These are phyloP conservation scores for Phialemoniopsis sp. DNA, from an alignment of 2,329 filamentous ascomycete species.

Conservation along the genomic window DNA sequence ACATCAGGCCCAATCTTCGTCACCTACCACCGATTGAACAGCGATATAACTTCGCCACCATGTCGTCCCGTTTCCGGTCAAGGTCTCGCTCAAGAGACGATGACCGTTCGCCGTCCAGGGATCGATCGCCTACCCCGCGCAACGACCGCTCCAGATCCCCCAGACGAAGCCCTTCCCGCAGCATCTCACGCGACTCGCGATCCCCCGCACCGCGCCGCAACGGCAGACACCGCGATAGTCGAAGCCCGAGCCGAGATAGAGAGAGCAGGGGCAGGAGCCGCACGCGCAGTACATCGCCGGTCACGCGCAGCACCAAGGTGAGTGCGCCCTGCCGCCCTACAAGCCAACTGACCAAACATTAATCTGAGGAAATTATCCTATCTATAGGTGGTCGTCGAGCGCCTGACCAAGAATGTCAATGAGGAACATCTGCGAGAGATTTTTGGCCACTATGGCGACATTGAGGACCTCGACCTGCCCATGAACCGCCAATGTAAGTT, in stretches of 20 bases:
- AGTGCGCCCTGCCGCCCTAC: constrained; percentile 5
- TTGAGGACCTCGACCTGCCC: constrained; percentile 84
- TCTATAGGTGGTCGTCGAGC: constrained; percentile 84
- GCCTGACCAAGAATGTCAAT: constrained; percentile 91
- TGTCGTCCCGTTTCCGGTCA: neutral
- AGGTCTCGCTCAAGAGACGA: constrained; percentile 2
- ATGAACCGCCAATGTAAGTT: constrained; percentile 78
- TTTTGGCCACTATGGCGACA: constrained; percentile 81
- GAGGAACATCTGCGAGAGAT: constrained; percentile 87
- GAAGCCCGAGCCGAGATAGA: constrained; percentile 21
- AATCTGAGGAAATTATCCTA: constrained; percentile 8
- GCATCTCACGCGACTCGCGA: constrained; percentile 12
- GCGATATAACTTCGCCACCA: too few species aligned
- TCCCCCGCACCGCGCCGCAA: constrained; percentile 27
- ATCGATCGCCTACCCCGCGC: neutral
- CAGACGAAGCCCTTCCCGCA: constrained; percentile 1
- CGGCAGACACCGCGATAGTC: constrained; percentile 25
- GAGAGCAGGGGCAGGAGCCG: constrained; percentile 19
- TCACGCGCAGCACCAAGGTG: constrained; percentile 49
- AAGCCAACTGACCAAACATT: constrained; percentile 9
- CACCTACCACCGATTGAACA: too few species aligned
- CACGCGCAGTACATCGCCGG: constrained; percentile 30
- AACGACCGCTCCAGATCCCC: neutral
- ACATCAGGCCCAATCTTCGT: too few species aligned
- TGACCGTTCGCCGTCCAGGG: constrained; percentile 1